phyloP scores from a whole-genome alignment of 2,329 filamentous ascomycete species.

The Fusarium falciforme region DNA sequence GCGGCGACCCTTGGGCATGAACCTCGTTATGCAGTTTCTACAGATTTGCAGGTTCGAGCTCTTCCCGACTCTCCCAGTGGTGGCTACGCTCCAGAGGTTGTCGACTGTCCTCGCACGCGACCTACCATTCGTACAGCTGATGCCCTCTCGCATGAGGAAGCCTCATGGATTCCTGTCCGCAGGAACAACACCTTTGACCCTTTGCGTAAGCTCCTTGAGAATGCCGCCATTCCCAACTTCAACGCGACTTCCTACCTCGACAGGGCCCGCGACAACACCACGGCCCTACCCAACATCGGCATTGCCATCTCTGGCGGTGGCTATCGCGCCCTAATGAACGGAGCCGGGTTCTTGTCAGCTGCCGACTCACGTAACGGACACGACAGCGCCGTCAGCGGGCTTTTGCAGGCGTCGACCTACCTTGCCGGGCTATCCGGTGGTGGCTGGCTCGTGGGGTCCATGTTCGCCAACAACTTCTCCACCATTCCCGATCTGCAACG shows the following conservation, averaged over 20 bases:
- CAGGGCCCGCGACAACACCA: slow-evolving; percentile 35
- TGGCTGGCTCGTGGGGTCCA: slow-evolving; percentile 83
- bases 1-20: not conserved
- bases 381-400: slow-evolving; percentile 77
- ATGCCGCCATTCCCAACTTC: slow-evolving; percentile 78
- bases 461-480: slow-evolving; percentile 86
- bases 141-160: slow-evolving; percentile 75
- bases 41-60: not conserved
- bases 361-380: slow-evolving; percentile 72
- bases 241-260: slow-evolving; percentile 76
- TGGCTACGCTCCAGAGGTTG: slow-evolving; percentile 75
- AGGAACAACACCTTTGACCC: slow-evolving; percentile 77
- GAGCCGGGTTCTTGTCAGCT: slow-evolving; percentile 80
- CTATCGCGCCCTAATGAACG: slow-evolving; percentile 84
- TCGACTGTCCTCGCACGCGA: slow-evolving; percentile 73
- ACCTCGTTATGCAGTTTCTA: not conserved
- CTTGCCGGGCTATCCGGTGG: slow-evolving; percentile 83
- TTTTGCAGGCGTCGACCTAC: slow-evolving; percentile 84
- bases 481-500: slow-evolving; percentile 53
- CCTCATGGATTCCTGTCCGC: slow-evolving; percentile 75
- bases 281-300: slow-evolving; percentile 67
- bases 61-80: slow-evolving; percentile 23
- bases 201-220: slow-evolving; percentile 76
- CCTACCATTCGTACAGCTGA: slow-evolving; percentile 74
- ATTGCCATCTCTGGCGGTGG: slow-evolving; percentile 85